Evolutionary conservation across 768 basidiomycete genomes (phyloP).

Genomic region (Mycena latifolia): DNA sequence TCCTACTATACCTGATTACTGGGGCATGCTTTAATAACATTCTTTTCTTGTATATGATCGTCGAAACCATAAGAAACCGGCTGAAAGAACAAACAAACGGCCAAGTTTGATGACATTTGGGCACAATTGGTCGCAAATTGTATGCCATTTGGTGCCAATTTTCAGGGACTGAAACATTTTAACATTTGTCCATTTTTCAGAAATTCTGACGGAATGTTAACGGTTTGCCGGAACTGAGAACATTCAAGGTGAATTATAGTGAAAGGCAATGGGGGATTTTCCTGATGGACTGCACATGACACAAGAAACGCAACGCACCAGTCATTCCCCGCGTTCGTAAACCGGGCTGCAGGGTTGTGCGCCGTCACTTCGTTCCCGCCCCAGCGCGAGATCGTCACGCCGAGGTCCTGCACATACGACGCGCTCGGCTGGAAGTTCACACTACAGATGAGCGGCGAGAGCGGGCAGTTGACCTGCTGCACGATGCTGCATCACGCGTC

Average conservation of each 20-base stretch:
- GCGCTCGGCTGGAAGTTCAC: slow-evolving; percentile 66
- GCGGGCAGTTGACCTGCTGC: slow-evolving; percentile 49
- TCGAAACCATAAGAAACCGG: neutral
- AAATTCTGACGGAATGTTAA: neutral
- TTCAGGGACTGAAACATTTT: neutral
- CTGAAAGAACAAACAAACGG: neutral
- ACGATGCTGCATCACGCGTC: slow-evolving; percentile 49
- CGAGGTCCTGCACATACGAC: slow-evolving; percentile 60
- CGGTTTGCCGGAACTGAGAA: neutral
- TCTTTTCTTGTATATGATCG: neutral
- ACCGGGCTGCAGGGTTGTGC: slow-evolving; percentile 63
- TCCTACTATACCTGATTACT: neutral
- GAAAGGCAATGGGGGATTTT: slow-evolving; percentile 2
- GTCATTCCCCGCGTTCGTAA: slow-evolving; percentile 66
- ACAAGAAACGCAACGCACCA: too few relatives aligned
- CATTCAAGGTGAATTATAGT: neutral
- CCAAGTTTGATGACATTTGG: neutral
- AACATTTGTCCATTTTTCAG: neutral
- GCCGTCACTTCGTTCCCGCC: slow-evolving; percentile 68
- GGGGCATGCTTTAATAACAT: neutral
- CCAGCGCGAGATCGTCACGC: slow-evolving; percentile 65
- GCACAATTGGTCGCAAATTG: neutral
- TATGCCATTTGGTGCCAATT: neutral
- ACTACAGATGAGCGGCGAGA: slow-evolving; percentile 63
- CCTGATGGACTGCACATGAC: too few relatives aligned